Evolutionary conservation across 2,329 filamentous ascomycete genomes (phyloP).

Genomic region (Fusarium oxysporum): DNA sequence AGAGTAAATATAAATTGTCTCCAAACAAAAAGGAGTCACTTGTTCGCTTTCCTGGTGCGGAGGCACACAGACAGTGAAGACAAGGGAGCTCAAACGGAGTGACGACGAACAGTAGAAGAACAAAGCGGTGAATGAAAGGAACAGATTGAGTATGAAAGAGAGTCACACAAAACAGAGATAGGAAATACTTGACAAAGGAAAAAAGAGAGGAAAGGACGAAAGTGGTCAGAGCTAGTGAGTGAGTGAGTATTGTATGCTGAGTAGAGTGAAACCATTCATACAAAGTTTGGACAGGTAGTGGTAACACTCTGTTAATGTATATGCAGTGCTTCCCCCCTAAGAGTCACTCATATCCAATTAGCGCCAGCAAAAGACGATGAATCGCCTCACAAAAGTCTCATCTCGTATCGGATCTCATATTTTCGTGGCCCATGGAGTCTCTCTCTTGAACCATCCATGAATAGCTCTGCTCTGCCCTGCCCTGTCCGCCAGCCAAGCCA

Average conservation of each 20-base stretch:
- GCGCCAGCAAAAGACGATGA: slow-evolving; percentile 15
- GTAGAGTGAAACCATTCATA: slow-evolving; percentile 20
- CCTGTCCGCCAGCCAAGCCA: slow-evolving; percentile 30
- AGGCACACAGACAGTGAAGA: slow-evolving; percentile 16
- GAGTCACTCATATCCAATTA: slow-evolving; percentile 24
- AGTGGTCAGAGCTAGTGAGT: slow-evolving; percentile 6
- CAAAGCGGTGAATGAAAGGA: slow-evolving; percentile 26
- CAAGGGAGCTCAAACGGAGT: slow-evolving; percentile 26
- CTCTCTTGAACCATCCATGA: slow-evolving; percentile 4
- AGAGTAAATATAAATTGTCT: slow-evolving; percentile 13
- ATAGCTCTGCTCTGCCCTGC: background rate
- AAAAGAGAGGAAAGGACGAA: slow-evolving; percentile 15
- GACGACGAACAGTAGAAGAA: slow-evolving; percentile 19
- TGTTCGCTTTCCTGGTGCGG: slow-evolving; percentile 22
- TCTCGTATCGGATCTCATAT: slow-evolving; percentile 33
- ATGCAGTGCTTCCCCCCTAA: slow-evolving; percentile 5
- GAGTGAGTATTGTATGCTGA: slow-evolving; percentile 9
- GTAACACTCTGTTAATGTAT: slow-evolving; percentile 29
- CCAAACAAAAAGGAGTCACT: slow-evolving; percentile 30
- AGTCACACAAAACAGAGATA: slow-evolving; percentile 28
- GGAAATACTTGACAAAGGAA: slow-evolving; percentile 25
- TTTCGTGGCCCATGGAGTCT: background rate
- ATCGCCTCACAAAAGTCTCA: slow-evolving; percentile 30
- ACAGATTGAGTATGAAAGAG: slow-evolving; percentile 22
- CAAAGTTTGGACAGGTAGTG: slow-evolving; percentile 1